Evolutionary conservation across 2,329 filamentous ascomycete genomes (phyloP).

Genomic region (Westerdykella aurantiaca): DNA sequence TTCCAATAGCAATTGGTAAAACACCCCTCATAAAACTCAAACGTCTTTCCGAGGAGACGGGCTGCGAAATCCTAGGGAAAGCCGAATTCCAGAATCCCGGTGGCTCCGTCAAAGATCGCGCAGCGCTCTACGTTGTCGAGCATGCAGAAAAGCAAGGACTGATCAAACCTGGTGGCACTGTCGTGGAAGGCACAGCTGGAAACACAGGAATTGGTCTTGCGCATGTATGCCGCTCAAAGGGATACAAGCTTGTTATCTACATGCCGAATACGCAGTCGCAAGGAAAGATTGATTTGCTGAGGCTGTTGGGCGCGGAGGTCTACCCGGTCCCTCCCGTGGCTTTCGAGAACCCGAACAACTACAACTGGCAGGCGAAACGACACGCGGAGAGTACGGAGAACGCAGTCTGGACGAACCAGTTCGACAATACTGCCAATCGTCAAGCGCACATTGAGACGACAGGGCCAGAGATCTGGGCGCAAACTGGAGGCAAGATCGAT

Average conservation of each 20-base stretch:
- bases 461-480: constrained; percentile 93
- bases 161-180: constrained; percentile 78
- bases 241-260: constrained; percentile 96
- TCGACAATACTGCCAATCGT: constrained; percentile 92
- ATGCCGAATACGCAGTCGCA: constrained; percentile 99
- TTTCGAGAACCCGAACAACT: constrained; percentile 92
- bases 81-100: constrained; percentile 99
- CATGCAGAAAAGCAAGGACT: constrained; percentile 87
- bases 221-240: constrained; percentile 86
- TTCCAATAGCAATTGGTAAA: constrained; percentile 77
- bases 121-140: constrained; percentile 86
- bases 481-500: constrained; percentile 79
- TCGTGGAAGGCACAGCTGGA: constrained; percentile 93
- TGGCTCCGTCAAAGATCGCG: constrained; percentile 92
- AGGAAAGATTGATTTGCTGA: constrained; percentile 90
- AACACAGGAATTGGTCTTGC: constrained; percentile 98
- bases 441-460: constrained; percentile 95
- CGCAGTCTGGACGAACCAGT: constrained; percentile 98
- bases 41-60: constrained; percentile 79
- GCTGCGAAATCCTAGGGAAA: constrained; percentile 91
- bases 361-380: constrained; percentile 90
- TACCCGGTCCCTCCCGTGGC: constrained; percentile 93
- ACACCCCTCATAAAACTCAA: constrained; percentile 91
- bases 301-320: constrained; percentile 88
- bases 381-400: constrained; percentile 84